These are phyloP conservation scores for Neofusicoccum parvum DNA, from an alignment of 2,329 filamentous ascomycete genomes.

Conservation along the genomic window DNA sequence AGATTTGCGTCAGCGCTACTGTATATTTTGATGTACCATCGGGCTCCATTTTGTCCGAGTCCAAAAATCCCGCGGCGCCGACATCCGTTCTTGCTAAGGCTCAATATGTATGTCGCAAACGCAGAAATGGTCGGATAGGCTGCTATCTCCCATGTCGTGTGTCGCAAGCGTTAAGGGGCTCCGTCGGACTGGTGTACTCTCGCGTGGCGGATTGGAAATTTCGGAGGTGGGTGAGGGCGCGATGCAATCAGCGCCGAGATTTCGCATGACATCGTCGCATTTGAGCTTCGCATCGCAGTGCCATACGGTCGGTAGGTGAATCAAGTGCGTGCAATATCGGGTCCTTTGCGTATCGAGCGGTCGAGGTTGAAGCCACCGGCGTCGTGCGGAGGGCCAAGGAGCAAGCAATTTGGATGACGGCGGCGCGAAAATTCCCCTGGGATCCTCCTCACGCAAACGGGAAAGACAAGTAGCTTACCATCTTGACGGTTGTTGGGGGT, in stretches of 20 bases:
- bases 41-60: not conserved
- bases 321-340: not conserved
- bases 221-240: not conserved
- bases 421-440: not conserved
- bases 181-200: not conserved
- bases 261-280: not conserved
- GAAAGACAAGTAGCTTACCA: constrained; percentile 35
- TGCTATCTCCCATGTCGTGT: not conserved
- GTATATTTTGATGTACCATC: not conserved
- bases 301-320: not conserved
- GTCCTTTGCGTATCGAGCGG: not conserved
- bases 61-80: not conserved
- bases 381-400: not conserved
- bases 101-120: not conserved
- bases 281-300: not conserved
- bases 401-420: not conserved
- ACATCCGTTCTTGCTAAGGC: not conserved
- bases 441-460: not conserved
- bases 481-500: constrained; percentile 43
- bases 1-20: constrained; percentile 3
- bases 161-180: too few relatives aligned
- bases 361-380: not conserved
- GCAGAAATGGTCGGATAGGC: not conserved
- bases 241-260: not conserved
- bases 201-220: not conserved